Evolutionary conservation across 2,329 filamentous ascomycete genomes (phyloP).

Genomic region (Nothophaeocryptopus gaeumannii): DNA sequence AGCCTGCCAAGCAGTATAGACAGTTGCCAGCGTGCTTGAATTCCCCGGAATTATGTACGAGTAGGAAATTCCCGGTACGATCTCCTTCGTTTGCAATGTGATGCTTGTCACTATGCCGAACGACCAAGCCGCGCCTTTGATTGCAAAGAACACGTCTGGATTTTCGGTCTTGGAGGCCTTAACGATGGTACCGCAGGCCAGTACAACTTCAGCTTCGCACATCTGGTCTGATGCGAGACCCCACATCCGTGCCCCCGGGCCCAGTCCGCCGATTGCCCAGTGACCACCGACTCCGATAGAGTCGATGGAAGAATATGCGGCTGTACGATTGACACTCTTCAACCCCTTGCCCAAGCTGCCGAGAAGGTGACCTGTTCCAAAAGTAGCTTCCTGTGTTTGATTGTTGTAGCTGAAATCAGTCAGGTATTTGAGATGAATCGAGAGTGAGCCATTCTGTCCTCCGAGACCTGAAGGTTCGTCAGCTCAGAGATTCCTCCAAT

Average conservation of each 20-base stretch:
- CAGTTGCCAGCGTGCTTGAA: slow-evolving; percentile 3
- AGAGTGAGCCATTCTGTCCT: slow-evolving; percentile 15
- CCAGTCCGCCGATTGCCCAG: slow-evolving; percentile 19
- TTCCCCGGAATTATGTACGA: slow-evolving; percentile 19
- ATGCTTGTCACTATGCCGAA: slow-evolving; percentile 30
- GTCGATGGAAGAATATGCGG: slow-evolving; percentile 5
- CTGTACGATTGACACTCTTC: background rate
- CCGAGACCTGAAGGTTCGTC: slow-evolving; percentile 6
- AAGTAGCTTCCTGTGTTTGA: background rate
- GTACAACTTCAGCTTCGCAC: slow-evolving; percentile 38
- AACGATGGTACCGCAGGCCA: slow-evolving; percentile 39
- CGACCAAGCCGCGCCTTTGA: slow-evolving; percentile 25
- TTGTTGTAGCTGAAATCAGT: slow-evolving; percentile 6
- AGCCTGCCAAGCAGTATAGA: slow-evolving; percentile 16
- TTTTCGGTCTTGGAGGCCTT: slow-evolving; percentile 35
- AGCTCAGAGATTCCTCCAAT: background rate
- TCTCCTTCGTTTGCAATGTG: slow-evolving; percentile 22
- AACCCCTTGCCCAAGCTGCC: slow-evolving; percentile 1
- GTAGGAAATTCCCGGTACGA: slow-evolving; percentile 16
- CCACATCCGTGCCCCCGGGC: slow-evolving; percentile 50
- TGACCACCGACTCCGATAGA: slow-evolving; percentile 17
- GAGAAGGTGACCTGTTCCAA: slow-evolving; percentile 12
- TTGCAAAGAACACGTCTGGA: slow-evolving; percentile 28
- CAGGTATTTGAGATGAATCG: slow-evolving; percentile 6
- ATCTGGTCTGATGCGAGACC: slow-evolving; percentile 55